Evolutionary conservation across 805 yeast genomes (phyloP).

Genomic region (Teunomyces stri): DNA sequence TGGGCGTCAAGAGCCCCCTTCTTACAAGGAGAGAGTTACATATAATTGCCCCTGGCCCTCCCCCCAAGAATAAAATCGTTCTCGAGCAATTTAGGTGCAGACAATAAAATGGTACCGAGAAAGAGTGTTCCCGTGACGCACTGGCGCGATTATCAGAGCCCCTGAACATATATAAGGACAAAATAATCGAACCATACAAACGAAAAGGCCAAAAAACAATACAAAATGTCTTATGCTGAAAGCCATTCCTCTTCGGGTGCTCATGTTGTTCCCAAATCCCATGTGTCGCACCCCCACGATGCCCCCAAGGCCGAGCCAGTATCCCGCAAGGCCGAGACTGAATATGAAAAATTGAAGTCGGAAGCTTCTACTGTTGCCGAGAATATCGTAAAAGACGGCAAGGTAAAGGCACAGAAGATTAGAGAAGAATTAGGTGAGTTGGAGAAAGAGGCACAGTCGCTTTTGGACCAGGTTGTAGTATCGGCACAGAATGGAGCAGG

Average conservation of each 20-base stretch:
- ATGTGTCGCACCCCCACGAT: background rate
- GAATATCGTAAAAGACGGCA: slow-evolving; percentile 17
- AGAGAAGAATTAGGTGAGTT: slow-evolving; percentile 13
- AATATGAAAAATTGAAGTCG: slow-evolving; percentile 21
- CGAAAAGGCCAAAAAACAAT: background rate
- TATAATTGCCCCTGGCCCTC: too few species aligned
- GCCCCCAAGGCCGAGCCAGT: slow-evolving; percentile 7
- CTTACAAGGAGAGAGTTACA: too few species aligned
- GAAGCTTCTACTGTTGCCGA: slow-evolving; percentile 19
- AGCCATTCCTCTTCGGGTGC: too few species aligned
- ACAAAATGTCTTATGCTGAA: background rate
- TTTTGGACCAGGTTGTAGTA: slow-evolving; percentile 16
- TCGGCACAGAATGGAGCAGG: slow-evolving; percentile 16
- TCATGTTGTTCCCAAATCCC: too few species aligned
- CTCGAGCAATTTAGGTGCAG: background rate
- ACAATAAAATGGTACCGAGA: background rate
- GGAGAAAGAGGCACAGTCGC: slow-evolving; percentile 20
- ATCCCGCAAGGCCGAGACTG: slow-evolving; percentile 23
- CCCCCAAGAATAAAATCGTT: background rate
- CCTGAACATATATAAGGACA: background rate
- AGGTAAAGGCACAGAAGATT: slow-evolving; percentile 11
- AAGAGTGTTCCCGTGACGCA: background rate
- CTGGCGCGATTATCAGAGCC: background rate
- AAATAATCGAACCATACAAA: background rate
- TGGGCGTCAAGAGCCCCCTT: too few species aligned